Conservation (phyloP, 1,139 yeast species). For the Torulaspora globosa region DNA sequence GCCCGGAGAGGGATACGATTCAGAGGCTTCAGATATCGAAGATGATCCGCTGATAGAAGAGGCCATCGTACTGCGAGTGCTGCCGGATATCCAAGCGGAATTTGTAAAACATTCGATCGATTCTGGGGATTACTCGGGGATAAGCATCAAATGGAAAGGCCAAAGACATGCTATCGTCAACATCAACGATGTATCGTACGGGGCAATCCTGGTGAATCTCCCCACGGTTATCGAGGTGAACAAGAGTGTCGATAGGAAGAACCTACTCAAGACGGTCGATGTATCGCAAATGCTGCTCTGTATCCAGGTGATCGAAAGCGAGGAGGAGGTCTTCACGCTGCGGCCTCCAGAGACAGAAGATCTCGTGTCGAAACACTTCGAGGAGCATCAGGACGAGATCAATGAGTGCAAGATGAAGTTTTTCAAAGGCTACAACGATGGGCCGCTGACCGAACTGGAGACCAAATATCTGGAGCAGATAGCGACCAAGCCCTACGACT, state of each 20-base stretch:
- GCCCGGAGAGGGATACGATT: constrained; percentile 95
- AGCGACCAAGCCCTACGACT: constrained; percentile 49
- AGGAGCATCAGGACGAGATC: constrained; percentile 38
- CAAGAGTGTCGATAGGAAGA: constrained; percentile 86
- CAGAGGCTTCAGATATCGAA: constrained; percentile 94
- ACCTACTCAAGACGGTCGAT: constrained; percentile 81
- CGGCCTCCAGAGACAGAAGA: constrained; percentile 34
- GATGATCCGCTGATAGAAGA: constrained; percentile 92
- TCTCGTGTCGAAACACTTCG: constrained; percentile 36
- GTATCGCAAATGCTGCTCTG: constrained; percentile 82
- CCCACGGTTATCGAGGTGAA: constrained; percentile 87
- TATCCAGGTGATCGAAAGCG: constrained; percentile 55
- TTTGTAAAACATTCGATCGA: constrained; percentile 76
- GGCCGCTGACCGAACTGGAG: constrained; percentile 42
- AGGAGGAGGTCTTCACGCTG: constrained; percentile 45
- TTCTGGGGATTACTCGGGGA: constrained; percentile 70
- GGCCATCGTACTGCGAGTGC: constrained; percentile 72
- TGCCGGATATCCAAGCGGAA: constrained; percentile 64
- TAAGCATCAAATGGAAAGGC: constrained; percentile 69
- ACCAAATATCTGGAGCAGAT: constrained; percentile 43
- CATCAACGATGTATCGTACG: constrained; percentile 54
- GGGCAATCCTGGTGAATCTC: constrained; percentile 81
- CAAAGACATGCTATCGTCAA: constrained; percentile 71
- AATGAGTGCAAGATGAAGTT: constrained; percentile 24
- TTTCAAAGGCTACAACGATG: constrained; percentile 25